Conservation (phyloP, 2,329 filamentous ascomycete species). For the Fusarium brachygibbosum region DNA sequence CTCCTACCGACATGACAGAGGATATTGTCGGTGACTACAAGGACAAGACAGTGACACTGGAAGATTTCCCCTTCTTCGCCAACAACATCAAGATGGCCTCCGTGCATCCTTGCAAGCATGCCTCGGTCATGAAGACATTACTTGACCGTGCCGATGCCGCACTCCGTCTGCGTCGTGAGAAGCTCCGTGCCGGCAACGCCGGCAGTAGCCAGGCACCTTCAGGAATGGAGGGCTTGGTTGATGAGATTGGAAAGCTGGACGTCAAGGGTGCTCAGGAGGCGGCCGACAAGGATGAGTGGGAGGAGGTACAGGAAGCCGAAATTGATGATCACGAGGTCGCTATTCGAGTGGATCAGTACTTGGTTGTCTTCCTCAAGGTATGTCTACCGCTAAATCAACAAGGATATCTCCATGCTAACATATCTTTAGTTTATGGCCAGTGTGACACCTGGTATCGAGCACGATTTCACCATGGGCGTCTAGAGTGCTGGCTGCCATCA, state of each 20-base stretch:
- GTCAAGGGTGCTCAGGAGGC: constrained; percentile 66
- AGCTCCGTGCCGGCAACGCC: constrained; percentile 71
- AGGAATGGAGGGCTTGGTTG: constrained; percentile 88
- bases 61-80: constrained; percentile 96
- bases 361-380: constrained; percentile 89
- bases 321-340: constrained; percentile 80
- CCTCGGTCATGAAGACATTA: constrained; percentile 96
- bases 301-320: constrained; percentile 72
- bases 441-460: constrained; percentile 87
- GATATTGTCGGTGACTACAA: constrained; percentile 97
- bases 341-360: constrained; percentile 88
- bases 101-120: constrained; percentile 97
- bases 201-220: constrained; percentile 37
- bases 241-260: constrained; percentile 78
- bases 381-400: constrained; percentile 40
- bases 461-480: constrained; percentile 48
- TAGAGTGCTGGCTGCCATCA: constrained; percentile 14
- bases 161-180: constrained; percentile 87
- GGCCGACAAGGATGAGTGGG: constrained; percentile 73
- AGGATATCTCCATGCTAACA: constrained; percentile 9
- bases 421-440: constrained; percentile 77
- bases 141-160: constrained; percentile 95
- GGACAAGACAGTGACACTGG: constrained; percentile 97
- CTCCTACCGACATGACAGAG: constrained; percentile 92
- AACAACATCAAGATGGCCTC: constrained; percentile 95